Evolutionary conservation across 1,284 basidiomycete genomes (phyloP), one percentile per base, ranked within the genome.

Genomic region (Ustilago esculenta): DNA sequence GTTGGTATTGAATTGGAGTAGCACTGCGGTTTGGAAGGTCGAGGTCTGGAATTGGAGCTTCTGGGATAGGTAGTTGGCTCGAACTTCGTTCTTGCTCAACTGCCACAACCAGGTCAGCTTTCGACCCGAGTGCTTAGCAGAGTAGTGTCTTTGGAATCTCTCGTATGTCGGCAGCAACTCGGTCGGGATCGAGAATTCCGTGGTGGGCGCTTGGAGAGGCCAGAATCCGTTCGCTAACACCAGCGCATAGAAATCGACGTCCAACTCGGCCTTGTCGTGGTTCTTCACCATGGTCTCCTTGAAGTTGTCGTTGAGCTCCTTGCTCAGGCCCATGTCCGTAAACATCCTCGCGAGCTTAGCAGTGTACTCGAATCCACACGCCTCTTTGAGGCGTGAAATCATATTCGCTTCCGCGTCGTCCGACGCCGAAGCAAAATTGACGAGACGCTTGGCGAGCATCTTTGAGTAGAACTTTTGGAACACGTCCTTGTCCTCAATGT

Each of bases 401-500:
- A 99, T 98, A 83, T 90, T 94, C 24, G 92, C 90, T 82, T 99
- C 96, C 21, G 90, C 90, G 84, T 99, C 96, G 77, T 98, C 95
- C 4, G 94, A 98, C 5, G 94, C 93, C 18, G 94, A 97, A 18
- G 91, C 88, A 30, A 89, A 89, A 75, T 93, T 90, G 71, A 99
- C 94, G 30, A 99, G 88, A 73, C 96, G 92, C 81, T 92, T 92
- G 40, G 94, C 94, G 18, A 99, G 86, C 85, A 95, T 95, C 76
- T 93, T 97, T 39, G 92, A 92, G 85, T 99, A 99, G 86, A 97
- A 99, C 40, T 92, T 93, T 82, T 98, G 95, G 89, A 98, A 99
- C 11, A 98, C 94, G 79, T 98, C 96, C 86, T 97, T 97, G 85
- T 98, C 96, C 83, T 97, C 94, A 74, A 98, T 90, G 83, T 97